phyloP scores from a whole-genome alignment of 192 early-diverging fungal genomes.

The Coemansia sp. region DNA sequence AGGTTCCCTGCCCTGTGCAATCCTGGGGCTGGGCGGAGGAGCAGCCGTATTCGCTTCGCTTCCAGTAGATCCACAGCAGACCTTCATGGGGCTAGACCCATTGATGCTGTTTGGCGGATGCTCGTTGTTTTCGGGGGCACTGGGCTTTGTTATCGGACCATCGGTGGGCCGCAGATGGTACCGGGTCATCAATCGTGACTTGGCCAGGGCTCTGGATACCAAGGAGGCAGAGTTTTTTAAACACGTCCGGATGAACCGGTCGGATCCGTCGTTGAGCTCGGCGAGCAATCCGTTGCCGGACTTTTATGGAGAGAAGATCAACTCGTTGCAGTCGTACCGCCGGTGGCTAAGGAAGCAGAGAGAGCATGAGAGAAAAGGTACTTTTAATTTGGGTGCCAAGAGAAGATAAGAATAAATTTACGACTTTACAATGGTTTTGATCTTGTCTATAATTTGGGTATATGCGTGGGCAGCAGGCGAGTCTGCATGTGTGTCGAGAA shows the following conservation, averaged over 20 bases:
- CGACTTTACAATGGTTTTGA: constrained; percentile 13
- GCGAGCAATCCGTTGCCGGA: constrained; percentile 79
- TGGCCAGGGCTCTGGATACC: constrained; percentile 42
- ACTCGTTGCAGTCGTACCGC: constrained; percentile 76
- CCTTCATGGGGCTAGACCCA: constrained; percentile 67
- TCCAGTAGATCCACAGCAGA: constrained; percentile 62
- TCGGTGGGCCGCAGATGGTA: constrained; percentile 62
- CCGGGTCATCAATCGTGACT: constrained; percentile 53
- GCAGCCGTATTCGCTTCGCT: constrained; percentile 58
- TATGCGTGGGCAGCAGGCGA: constrained; percentile 79
- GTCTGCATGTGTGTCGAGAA: constrained; percentile 83
- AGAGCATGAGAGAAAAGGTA: constrained; percentile 68
- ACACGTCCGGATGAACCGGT: constrained; percentile 63
- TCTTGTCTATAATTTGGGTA: constrained; percentile 55
- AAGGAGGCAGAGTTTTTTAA: constrained; percentile 61
- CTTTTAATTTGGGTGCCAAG: constrained; percentile 58
- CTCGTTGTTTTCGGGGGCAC: constrained; percentile 57
- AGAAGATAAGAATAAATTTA: constrained; percentile 14
- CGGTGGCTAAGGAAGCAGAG: constrained; percentile 87
- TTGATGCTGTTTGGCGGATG: constrained; percentile 57
- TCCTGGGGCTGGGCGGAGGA: constrained; percentile 50
- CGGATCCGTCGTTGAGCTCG: constrained; percentile 65
- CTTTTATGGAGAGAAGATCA: constrained; percentile 92
- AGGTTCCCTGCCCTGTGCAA: constrained; percentile 57
- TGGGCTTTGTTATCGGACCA: constrained; percentile 65